phyloP scores from a whole-genome alignment of 495 filamentous ascomycete genomes.

The Aspergillus diversus region DNA sequence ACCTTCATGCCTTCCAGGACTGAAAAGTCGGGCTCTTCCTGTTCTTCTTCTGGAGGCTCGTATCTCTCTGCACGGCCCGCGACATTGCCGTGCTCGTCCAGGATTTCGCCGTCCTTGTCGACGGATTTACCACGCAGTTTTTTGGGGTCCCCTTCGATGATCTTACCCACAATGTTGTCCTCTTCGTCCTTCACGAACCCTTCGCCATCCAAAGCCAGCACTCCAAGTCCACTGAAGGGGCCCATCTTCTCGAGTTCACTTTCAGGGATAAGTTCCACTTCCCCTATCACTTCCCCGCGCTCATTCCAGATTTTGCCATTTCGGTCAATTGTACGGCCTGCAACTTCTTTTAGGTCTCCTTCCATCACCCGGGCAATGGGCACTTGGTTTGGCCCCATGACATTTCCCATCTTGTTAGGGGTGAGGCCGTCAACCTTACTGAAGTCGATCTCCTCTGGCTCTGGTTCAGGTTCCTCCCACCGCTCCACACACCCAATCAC shows the following conservation, averaged over 20 bases:
- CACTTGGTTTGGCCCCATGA: constrained; percentile 71
- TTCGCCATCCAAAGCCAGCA: constrained; percentile 66
- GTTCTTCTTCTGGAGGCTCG: constrained; percentile 59
- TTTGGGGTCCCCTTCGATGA: constrained; percentile 78
- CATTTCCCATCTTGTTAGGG: constrained; percentile 80
- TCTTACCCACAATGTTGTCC: constrained; percentile 69
- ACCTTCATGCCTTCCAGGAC: constrained; percentile 64
- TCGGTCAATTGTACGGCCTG: constrained; percentile 69
- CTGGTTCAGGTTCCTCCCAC: constrained; percentile 40
- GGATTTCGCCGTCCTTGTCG: constrained; percentile 82
- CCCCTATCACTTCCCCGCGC: constrained; percentile 71
- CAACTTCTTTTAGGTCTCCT: constrained; percentile 67
- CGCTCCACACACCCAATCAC: constrained; percentile 58
- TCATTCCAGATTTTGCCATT: constrained; percentile 78
- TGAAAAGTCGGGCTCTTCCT: constrained; percentile 28
- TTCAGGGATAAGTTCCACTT: constrained; percentile 72
- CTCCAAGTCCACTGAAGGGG: constrained; percentile 76
- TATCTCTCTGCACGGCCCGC: constrained; percentile 77
- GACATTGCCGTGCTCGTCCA: constrained; percentile 78
- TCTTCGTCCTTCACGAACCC: constrained; percentile 72
- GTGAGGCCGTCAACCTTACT: constrained; percentile 66
- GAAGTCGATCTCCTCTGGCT: constrained; percentile 53
- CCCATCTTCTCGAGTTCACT: constrained; percentile 71
- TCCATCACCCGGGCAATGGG: constrained; percentile 70
- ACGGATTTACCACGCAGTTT: constrained; percentile 74